Evolutionary conservation across 768 basidiomycete species (phyloP), one percentile per base, ranked within the genome.

Genomic region (Lentinula lateritia): DNA sequence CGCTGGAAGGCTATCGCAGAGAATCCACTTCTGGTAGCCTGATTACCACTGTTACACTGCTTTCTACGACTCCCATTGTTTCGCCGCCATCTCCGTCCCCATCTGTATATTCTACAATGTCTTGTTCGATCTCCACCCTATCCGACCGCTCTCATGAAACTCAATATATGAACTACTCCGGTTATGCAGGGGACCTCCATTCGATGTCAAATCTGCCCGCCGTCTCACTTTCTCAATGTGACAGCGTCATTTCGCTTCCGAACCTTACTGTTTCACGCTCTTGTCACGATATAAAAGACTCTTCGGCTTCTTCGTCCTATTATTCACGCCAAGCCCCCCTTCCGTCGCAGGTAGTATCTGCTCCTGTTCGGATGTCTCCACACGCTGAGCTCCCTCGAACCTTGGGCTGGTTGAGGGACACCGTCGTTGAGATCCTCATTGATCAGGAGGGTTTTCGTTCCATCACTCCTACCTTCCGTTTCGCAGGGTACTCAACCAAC

Each of bases 401-500:
- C 43, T 70, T 84, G 2, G 67, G 71, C 3, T 89, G 87, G 86
- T 76, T 90, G 10, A 76, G 79, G 64, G 75, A 77, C 43, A 74
- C 78, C 34, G 73, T 72, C 43, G 70, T 93, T 35, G 83, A 89
- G 61, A 73, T 93, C 38, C 81, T 85, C 71, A 86, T 94, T 28
- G 93, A 93, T 68, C 93, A 94, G 70, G 93, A 93, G 74, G 88
- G 90, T 3, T 92, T 91, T 66, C 83, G 91, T 28, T 78, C 81
- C 16, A 77, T 87, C 6, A 76, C 77, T 28, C 84, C 89, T 18
- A 70, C 74, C 7, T 87, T 93, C 74, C 78, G 75, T 63, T 81
- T 87, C 52, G 74, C 78, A n/a, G 83, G 84, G 9, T 83, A 83
- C 66, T 66, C 74, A 57, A 68, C 72, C 63, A 69, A 70, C 45